Percentiles rank a stretch among this genome's conserved stretches.
phyloP scores from a whole-genome alignment of 768 basidiomycete genomes.

The Boletus speciosus region DNA sequence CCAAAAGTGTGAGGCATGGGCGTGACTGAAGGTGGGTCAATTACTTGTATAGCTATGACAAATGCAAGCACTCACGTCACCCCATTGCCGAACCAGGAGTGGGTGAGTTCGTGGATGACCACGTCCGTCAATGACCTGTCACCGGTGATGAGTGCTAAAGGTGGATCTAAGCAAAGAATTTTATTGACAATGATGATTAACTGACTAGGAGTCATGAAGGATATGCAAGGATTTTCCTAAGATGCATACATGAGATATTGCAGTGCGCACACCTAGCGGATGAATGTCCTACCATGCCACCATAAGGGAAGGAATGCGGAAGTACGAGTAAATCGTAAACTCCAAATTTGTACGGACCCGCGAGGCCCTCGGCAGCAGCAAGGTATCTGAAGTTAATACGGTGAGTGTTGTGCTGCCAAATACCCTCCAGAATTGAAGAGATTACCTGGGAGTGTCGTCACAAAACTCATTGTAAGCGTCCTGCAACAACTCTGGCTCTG shows the following conservation, averaged over 20 bases:
- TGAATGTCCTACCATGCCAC: constrained; percentile 63
- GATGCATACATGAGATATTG: neutral
- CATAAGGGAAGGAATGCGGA: constrained; percentile 91
- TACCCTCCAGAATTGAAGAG: too few species aligned
- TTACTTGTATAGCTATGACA: neutral
- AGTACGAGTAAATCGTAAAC: constrained; percentile 88
- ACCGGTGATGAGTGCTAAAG: constrained; percentile 73
- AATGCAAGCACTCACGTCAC: constrained; percentile 53
- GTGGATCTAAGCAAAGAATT: neutral
- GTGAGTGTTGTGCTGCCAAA: neutral
- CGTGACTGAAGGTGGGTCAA: constrained; percentile 43
- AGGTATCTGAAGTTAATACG: constrained; percentile 53
- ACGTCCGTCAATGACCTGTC: constrained; percentile 87
- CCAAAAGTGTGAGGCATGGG: constrained; percentile 80
- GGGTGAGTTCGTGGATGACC: constrained; percentile 80
- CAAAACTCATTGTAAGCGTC: constrained; percentile 83
- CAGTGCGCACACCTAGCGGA: neutral
- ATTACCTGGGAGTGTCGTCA: constrained; percentile 74
- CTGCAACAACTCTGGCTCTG: constrained; percentile 81
- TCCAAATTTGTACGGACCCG: constrained; percentile 75
- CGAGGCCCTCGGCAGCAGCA: constrained; percentile 64
- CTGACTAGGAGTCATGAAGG: constrained; percentile 85
- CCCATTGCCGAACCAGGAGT: constrained; percentile 93
- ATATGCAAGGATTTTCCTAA: constrained; percentile 86
- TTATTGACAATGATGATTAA: neutral